These are phyloP conservation scores for Cercospora zeina DNA, from an alignment of 2,329 filamentous ascomycete species.

Conservation along the genomic window DNA sequence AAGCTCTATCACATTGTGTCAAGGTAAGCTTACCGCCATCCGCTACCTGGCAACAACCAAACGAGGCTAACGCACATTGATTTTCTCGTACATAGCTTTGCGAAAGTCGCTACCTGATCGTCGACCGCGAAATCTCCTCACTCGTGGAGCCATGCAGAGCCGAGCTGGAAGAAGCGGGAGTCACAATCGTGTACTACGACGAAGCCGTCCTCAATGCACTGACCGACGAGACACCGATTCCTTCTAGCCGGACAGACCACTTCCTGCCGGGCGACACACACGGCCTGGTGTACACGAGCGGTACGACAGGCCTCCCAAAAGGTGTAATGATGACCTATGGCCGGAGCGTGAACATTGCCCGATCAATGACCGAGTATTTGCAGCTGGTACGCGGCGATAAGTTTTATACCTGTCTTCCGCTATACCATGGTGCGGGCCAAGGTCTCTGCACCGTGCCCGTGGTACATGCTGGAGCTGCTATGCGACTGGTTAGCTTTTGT, in stretches of 20 bases:
- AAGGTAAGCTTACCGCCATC: constrained; percentile 33
- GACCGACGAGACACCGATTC: constrained; percentile 31
- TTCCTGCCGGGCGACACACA: constrained; percentile 55
- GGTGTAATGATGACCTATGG: constrained; percentile 35
- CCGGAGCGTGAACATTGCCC: constrained; percentile 46
- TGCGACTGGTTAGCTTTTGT: constrained; percentile 55
- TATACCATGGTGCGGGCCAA: constrained; percentile 79
- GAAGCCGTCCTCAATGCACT: constrained; percentile 23
- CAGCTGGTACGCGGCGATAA: constrained; percentile 61
- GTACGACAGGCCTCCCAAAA: constrained; percentile 60
- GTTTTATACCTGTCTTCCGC: constrained; percentile 64
- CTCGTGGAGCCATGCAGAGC: constrained; percentile 32
- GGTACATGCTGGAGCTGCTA: constrained; percentile 61
- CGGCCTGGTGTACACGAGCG: constrained; percentile 77
- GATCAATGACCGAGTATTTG: constrained; percentile 62
- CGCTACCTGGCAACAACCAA: no score
- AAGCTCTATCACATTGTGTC: constrained; percentile 40
- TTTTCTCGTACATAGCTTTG: constrained; percentile 27
- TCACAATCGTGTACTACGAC: constrained; percentile 35
- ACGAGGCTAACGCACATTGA: no score
- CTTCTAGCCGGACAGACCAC: constrained; percentile 24
- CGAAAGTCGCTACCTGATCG: constrained; percentile 31
- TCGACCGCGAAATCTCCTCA: constrained; percentile 31
- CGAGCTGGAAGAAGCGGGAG: constrained; percentile 25
- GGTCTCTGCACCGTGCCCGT: constrained; percentile 62